Base-by-base conservation (phyloP, 495 filamentous ascomycete species). In the Ramalina peruviana region DNA sequence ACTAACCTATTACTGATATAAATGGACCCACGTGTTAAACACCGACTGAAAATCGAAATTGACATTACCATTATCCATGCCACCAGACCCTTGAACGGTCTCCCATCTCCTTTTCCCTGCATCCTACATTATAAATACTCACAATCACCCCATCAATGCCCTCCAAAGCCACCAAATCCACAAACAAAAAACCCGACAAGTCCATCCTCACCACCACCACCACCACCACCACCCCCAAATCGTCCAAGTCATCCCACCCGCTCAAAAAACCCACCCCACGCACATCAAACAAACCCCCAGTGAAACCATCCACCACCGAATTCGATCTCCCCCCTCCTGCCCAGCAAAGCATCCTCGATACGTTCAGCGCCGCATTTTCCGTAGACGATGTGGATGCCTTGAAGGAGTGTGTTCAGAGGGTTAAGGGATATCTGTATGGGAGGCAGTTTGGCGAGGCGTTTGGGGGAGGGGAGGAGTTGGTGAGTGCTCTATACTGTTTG, bases 401-500 rank as follows among this genome's bases (percentile, higher is more conserved):
- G 10, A 65, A 72, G 23, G 51, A 69, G 16, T 65, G 75, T 2
- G 70, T 96, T 6, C 92, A 96, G 60, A 72, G 75, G 17, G 75
- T 97, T 21, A 98, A 97, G 60, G 65, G 74, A 6, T 83, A 88
- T 50, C 71, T 97, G 1, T 96, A 82, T 60, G 79, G 86, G 54
- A 74, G 92, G 19, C 84, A 96, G 59, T 97, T 94, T 63, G 67
- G 72, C 26, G 66, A 67, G 6, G 90, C 90, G 0, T 98, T 98
- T 63, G 83, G 80, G 1, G 61, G 63, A 27, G 68, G 78, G 36
- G 78, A 80, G 40, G 23, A 25, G 23, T 25, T 25, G 23, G 23
- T 25, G 1, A 25, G 23, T 25, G 19, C 19, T 20, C 19, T 20
- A 1, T 20, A 20, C 19, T 20, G 2, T 20, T 20, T 20, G 19